Conservation (phyloP, 768 basidiomycete genomes). For the Pleurotus eryngii region DNA sequence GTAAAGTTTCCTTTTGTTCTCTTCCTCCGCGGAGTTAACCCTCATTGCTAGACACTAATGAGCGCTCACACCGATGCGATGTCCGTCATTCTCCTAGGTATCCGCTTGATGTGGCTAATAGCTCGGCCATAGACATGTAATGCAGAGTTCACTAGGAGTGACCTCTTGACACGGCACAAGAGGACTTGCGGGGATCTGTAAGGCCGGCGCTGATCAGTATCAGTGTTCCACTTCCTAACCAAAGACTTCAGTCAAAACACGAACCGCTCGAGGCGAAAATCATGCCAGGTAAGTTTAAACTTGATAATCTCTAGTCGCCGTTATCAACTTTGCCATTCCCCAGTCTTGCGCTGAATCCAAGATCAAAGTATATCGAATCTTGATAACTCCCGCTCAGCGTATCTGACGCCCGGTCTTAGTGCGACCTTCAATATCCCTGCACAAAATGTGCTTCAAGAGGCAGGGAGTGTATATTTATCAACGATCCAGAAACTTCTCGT, state of each 20-base stretch:
- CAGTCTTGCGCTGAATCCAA: slow-evolving; percentile 73
- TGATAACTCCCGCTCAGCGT: neutral
- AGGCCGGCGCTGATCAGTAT: slow-evolving; percentile 25
- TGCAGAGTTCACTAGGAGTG: slow-evolving; percentile 71
- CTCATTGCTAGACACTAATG: slow-evolving; percentile 55
- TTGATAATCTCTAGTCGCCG: neutral
- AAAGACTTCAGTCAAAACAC: slow-evolving; percentile 32
- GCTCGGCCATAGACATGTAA: slow-evolving; percentile 48
- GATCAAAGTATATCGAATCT: slow-evolving; percentile 35
- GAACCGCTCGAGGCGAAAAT: slow-evolving; percentile 61
- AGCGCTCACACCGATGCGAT: slow-evolving; percentile 61
- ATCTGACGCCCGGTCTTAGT: slow-evolving; percentile 20
- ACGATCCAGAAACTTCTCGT: slow-evolving; percentile 41
- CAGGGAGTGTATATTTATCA: slow-evolving; percentile 62
- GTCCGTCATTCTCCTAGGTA: slow-evolving; percentile 30
- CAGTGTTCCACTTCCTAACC: slow-evolving; percentile 10
- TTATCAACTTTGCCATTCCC: neutral
- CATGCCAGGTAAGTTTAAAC: slow-evolving; percentile 45
- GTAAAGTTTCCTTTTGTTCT: slow-evolving; percentile 20
- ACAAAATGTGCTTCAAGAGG: slow-evolving; percentile 62
- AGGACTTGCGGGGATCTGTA: slow-evolving; percentile 69
- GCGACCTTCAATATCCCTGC: slow-evolving; percentile 66
- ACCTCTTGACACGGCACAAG: slow-evolving; percentile 69
- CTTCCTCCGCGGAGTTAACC: slow-evolving; percentile 5
- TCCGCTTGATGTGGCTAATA: neutral